These are phyloP conservation scores for Schoenoplectus triqueter DNA, from an alignment of 202 grass and related monocot species.

Conservation along the genomic window DNA sequence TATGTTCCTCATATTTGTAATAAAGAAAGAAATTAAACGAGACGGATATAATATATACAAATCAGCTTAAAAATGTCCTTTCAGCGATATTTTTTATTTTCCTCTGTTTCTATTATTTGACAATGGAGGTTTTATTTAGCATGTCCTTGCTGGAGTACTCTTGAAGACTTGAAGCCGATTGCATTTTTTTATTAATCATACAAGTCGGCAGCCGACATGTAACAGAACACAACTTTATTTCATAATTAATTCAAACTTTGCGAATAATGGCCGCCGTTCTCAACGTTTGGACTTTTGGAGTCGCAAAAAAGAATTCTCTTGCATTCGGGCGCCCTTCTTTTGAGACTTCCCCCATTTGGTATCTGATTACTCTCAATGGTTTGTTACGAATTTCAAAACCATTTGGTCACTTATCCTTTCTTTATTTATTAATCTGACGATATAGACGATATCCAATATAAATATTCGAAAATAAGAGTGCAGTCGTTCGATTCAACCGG, in stretches of 20 bases:
- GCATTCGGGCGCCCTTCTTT: neutral
- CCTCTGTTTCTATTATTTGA: neutral
- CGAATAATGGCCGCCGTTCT: neutral
- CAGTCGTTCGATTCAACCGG: no score
- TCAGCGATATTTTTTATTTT: neutral
- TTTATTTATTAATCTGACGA: neutral
- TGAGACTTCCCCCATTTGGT: neutral
- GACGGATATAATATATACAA: neutral
- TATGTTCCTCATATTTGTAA: conserved; percentile 24
- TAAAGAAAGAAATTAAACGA: neutral
- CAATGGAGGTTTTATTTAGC: neutral
- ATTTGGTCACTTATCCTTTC: neutral
- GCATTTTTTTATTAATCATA: neutral
- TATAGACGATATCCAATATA: neutral
- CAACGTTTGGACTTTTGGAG: conserved; percentile 26
- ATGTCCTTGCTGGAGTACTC: neutral
- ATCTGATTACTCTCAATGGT: neutral
- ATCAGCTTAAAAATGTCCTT: conserved; percentile 3
- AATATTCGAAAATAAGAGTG: no score
- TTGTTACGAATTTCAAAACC: neutral
- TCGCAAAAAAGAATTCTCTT: neutral
- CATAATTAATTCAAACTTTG: neutral
- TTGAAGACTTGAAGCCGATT: neutral
- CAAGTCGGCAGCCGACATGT: neutral
- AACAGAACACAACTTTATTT: no score